Evolutionary conservation across 2,329 filamentous ascomycete genomes (phyloP).

Genomic region (Penicillium thymicola): DNA sequence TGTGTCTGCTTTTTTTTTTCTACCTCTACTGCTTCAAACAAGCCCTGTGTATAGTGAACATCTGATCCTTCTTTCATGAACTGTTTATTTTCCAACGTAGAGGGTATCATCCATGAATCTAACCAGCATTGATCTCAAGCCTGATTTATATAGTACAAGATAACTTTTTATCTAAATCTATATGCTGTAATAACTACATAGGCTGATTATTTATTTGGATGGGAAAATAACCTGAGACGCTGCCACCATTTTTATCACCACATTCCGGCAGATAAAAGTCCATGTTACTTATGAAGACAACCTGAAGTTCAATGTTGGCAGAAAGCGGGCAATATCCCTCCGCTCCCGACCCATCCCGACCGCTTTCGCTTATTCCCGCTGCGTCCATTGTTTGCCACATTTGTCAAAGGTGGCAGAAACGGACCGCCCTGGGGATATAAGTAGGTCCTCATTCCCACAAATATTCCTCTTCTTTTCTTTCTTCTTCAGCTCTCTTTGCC

Average conservation of each 20-base stretch:
- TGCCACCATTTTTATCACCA: background rate
- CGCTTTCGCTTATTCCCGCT: background rate
- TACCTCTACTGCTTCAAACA: conserved; percentile 20
- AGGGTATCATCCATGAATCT: background rate
- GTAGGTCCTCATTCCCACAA: too few relatives aligned
- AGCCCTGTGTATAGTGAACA: conserved; percentile 34
- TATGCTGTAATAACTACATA: background rate
- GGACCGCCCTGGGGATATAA: background rate
- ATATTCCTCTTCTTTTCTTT: background rate
- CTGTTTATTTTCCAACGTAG: background rate
- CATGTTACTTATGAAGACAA: too few relatives aligned
- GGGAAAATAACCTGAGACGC: background rate
- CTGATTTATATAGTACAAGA: background rate
- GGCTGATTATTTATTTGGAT: too few relatives aligned
- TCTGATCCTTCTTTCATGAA: conserved; percentile 17
- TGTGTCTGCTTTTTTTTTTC: conserved; percentile 20
- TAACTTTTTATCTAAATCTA: background rate
- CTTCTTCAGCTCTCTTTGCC: background rate
- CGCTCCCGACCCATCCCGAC: background rate
- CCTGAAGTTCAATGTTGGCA: too few relatives aligned
- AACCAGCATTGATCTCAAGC: background rate
- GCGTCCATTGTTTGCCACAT: background rate
- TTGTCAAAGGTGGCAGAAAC: background rate
- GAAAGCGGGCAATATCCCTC: background rate
- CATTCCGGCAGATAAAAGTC: background rate